Evolutionary conservation across 257 asterid genomes (phyloP).

Genomic region (Primulina huaijiensis): DNA sequence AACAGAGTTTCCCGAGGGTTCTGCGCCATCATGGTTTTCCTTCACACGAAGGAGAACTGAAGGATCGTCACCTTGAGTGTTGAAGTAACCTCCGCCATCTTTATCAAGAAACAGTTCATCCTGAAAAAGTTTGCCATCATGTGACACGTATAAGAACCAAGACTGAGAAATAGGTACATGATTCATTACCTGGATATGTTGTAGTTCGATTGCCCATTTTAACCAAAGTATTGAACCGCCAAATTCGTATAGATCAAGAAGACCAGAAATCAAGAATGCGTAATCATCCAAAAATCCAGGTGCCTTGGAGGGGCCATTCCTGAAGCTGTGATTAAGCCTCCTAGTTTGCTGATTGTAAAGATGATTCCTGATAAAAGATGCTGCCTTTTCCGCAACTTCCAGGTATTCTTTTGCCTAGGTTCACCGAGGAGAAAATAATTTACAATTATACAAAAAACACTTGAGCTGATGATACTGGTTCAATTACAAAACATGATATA

Average conservation of each 20-base stretch:
- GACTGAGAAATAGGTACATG: neutral
- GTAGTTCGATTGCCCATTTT: conserved; percentile 88
- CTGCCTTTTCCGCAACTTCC: conserved; percentile 87
- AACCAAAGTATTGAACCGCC: conserved; percentile 80
- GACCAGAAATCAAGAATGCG: conserved; percentile 74
- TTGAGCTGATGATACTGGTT: no score
- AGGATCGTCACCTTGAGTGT: conserved; percentile 82
- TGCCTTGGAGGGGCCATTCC: conserved; percentile 88
- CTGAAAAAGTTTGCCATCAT: conserved; percentile 31
- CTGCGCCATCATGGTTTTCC: conserved; percentile 97
- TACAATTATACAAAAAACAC: no score
- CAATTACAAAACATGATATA: no score
- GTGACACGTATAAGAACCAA: neutral
- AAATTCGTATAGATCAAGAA: conserved; percentile 71
- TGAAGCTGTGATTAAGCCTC: conserved; percentile 81
- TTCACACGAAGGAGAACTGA: conserved; percentile 89
- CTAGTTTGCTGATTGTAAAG: conserved; percentile 56
- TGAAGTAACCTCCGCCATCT: conserved; percentile 89
- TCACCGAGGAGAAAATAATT: conserved; percentile 17
- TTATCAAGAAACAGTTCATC: conserved; percentile 83
- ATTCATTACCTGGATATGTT: conserved; percentile 58
- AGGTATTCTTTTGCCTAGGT: conserved; percentile 73
- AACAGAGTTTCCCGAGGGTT: conserved; percentile 93
- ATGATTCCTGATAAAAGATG: conserved; percentile 63
- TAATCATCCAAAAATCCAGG: conserved; percentile 92